phyloP scores from a whole-genome alignment of 164 flowering plant species.

The Vitis rupestris region DNA sequence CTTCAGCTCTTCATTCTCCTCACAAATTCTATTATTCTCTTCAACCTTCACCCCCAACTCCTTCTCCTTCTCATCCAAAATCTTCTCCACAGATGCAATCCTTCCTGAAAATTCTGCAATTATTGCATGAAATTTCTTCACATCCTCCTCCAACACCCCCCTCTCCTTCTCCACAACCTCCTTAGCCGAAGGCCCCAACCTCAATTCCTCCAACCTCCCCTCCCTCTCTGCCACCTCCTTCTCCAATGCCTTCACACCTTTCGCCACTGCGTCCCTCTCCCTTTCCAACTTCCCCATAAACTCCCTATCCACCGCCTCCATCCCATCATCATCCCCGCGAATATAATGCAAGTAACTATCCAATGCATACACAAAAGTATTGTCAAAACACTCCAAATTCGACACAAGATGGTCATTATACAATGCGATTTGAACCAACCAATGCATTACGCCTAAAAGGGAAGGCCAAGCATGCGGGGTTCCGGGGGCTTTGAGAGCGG shows the following conservation, averaged over 20 bases:
- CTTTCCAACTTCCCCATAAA: constrained; percentile 38
- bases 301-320: constrained; percentile 44
- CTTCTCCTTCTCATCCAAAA: constrained; percentile 60
- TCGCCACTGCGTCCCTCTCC: constrained; percentile 30
- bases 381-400: too few relatives aligned
- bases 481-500: constrained; percentile 62
- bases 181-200: constrained; percentile 44
- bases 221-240: constrained; percentile 36
- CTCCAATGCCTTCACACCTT: constrained; percentile 28
- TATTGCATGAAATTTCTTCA: constrained; percentile 55
- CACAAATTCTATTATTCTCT: constrained; percentile 44
- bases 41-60: constrained; percentile 50
- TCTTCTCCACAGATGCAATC: constrained; percentile 40
- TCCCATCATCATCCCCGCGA: constrained; percentile 62
- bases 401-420: constrained; percentile 34
- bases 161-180: constrained; percentile 64
- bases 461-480: constrained; percentile 78
- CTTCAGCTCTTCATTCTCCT: constrained; percentile 84
- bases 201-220: constrained; percentile 38
- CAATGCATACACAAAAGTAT: constrained; percentile 21
- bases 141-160: constrained; percentile 56
- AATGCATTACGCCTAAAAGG: constrained; percentile 63
- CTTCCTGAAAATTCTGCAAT: constrained; percentile 34
- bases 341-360: constrained; percentile 56
- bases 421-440: constrained; percentile 68